Percentiles rank a stretch among this genome's conserved stretches.
Conservation (phyloP, 192 early-diverging fungal species). For the Coemansia sp. region DNA sequence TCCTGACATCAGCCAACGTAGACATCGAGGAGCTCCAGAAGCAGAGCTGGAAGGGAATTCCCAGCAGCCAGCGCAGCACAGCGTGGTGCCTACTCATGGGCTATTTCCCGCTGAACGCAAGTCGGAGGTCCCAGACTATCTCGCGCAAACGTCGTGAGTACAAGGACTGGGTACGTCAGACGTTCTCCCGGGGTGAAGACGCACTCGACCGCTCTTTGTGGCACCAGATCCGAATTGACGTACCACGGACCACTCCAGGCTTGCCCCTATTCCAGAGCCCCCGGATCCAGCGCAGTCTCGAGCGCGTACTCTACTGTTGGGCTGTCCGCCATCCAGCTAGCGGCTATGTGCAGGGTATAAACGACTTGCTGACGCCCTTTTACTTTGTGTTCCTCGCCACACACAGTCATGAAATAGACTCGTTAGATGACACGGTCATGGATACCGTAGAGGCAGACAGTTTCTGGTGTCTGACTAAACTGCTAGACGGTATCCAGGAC, state of each 20-base stretch:
- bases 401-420: slow-evolving; percentile 11
- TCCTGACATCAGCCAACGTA: slow-evolving; percentile 64
- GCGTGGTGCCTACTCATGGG: slow-evolving; percentile 96
- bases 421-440: slow-evolving; percentile 59
- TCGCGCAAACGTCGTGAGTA: slow-evolving; percentile 93
- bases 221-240: slow-evolving; percentile 98
- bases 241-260: slow-evolving; percentile 87
- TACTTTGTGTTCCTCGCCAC: slow-evolving; percentile 86
- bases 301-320: slow-evolving; percentile 95
- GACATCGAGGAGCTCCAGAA: slow-evolving; percentile 77
- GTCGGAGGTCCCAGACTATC: slow-evolving; percentile 79
- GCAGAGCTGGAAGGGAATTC: slow-evolving; percentile 94
- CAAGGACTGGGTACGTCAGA: slow-evolving; percentile 78
- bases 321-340: slow-evolving; percentile 97
- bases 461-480: slow-evolving; percentile 96
- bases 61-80: slow-evolving; percentile 78
- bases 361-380: slow-evolving; percentile 97
- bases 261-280: slow-evolving; percentile 82
- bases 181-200: slow-evolving; percentile 78
- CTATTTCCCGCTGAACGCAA: slow-evolving; percentile 89
- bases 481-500: slow-evolving; percentile 98
- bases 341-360: slow-evolving; percentile 99
- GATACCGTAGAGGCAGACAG: slow-evolving; percentile 88
- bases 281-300: slow-evolving; percentile 84
- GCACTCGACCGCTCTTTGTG: slow-evolving; percentile 83